Percentiles rank a stretch among this genome's conserved stretches.
These are phyloP conservation scores for Eucalyptus shirleyi DNA, from an alignment of 345 rosid species.

Conservation along the genomic window DNA sequence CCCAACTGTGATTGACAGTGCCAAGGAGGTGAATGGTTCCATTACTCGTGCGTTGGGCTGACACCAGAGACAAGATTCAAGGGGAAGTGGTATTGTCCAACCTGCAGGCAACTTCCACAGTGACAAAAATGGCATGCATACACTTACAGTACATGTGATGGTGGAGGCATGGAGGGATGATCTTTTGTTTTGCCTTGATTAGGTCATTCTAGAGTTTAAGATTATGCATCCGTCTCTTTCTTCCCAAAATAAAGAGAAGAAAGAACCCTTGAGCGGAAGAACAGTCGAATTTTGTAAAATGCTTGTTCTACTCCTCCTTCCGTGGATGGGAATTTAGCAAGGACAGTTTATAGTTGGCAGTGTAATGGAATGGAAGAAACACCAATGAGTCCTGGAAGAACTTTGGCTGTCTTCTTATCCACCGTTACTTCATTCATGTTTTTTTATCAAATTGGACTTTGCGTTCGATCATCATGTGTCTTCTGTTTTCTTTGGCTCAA, in stretches of 20 bases:
- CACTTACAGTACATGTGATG: neutral
- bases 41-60: constrained; percentile 91
- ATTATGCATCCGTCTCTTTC: neutral
- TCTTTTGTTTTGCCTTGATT: neutral
- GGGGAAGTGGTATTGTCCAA: constrained; percentile 99
- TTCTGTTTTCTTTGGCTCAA: neutral
- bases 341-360: neutral
- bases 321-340: neutral
- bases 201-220: neutral
- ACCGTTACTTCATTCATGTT: neutral
- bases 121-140: constrained; percentile 14
- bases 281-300: neutral
- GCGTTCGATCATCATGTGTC: neutral
- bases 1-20: constrained; percentile 34
- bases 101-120: constrained; percentile 65
- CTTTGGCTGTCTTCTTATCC: neutral
- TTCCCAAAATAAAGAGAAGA: neutral
- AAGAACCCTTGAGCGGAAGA: neutral
- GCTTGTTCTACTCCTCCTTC: neutral
- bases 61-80: constrained; percentile 95
- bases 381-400: neutral
- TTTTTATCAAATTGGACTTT: neutral
- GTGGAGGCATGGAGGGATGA: neutral
- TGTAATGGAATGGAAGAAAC: neutral
- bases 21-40: constrained; percentile 99